Evolutionary conservation across 2,329 filamentous ascomycete genomes (phyloP), one percentile per base, ranked within the genome.

Genomic region (Penicillium thymicola): DNA sequence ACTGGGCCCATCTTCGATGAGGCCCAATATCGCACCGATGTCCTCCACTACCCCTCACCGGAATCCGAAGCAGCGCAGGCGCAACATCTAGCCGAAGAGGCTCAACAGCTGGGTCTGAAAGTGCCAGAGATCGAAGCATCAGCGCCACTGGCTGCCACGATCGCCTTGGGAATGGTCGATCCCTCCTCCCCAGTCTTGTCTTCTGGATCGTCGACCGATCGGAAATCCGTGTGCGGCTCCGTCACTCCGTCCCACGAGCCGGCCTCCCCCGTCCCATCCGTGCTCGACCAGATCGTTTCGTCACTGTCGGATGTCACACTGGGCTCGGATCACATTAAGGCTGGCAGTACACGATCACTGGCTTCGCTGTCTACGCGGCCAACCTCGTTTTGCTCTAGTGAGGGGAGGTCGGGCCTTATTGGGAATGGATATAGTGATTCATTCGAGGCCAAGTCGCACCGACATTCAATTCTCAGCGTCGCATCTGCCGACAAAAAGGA

Each of bases 351-450:
- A 25, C 72, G 73, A 38, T 77, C 75, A 38, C 61, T 74, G 27
- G 67, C 69, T 23, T 76, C 74, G 7, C 60, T 71, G 6, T 76
- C 73, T 6, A 76, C 74, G 8, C 70, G 73, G 18, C 75, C 73
- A 10, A 75, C 74, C 5, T 75, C 72, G 4, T 75, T 67, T 51
- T 72, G 70, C 56, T 74, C 72, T 4, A 71, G 58, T 42, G 72
- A 76, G 50, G 71, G 68, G 32, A 69, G 63, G 18, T 41, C 61
- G 5, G 54, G 60, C 0, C 59, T 57, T 16, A 30, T 52, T 5
- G 64, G 62, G 25, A 46, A 57, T 18, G 63, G 63, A 30, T 60
- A 56, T 28, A 45, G 59, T 25, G 65, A 60, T 14, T 48, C 62
- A 14, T 41, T 63, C 6, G 50, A 59, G 8, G 54, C 53, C 6